Evolutionary conservation across 1,284 basidiomycete species (phyloP).

Genomic region (Malassezia yamatoensis): DNA sequence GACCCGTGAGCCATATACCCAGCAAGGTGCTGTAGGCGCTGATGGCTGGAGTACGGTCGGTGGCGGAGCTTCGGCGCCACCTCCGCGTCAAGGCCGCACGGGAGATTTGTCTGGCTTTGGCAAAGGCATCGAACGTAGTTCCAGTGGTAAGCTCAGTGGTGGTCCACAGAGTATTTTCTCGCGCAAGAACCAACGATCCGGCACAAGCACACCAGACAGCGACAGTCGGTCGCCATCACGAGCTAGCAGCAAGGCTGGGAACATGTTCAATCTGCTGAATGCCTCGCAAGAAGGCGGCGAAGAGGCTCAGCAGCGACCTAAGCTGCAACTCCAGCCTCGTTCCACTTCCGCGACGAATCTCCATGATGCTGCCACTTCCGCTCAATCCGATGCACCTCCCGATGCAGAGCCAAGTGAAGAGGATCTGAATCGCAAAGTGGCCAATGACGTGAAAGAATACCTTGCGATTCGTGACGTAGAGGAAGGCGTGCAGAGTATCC

Average conservation of each 20-base stretch:
- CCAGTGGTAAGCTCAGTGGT: slow-evolving; percentile 40
- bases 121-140: slow-evolving; percentile 50
- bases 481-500: slow-evolving; percentile 73
- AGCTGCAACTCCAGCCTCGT: slow-evolving; percentile 61
- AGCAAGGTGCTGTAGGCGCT: slow-evolving; percentile 27
- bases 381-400: slow-evolving; percentile 39
- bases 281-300: slow-evolving; percentile 22
- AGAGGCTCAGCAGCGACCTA: slow-evolving; percentile 60
- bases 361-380: slow-evolving; percentile 45
- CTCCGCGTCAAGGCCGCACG: slow-evolving; percentile 61
- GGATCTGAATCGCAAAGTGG: slow-evolving; percentile 66
- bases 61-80: slow-evolving; percentile 48
- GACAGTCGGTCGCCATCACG: slow-evolving; percentile 58
- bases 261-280: slow-evolving; percentile 61
- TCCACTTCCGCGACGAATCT: slow-evolving; percentile 52
- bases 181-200: slow-evolving; percentile 54
- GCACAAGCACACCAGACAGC: slow-evolving; percentile 34
- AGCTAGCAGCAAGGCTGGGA: slow-evolving; percentile 60
- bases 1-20: slow-evolving; percentile 70
- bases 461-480: slow-evolving; percentile 58
- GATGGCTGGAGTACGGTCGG: slow-evolving; percentile 82
- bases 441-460: slow-evolving; percentile 52
- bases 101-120: slow-evolving; percentile 79
- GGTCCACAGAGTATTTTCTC: slow-evolving; percentile 65
- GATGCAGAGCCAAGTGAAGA: slow-evolving; percentile 55